These are phyloP conservation scores for Brassica cretica DNA, from an alignment of 345 rosid genomes.

Conservation along the genomic window DNA sequence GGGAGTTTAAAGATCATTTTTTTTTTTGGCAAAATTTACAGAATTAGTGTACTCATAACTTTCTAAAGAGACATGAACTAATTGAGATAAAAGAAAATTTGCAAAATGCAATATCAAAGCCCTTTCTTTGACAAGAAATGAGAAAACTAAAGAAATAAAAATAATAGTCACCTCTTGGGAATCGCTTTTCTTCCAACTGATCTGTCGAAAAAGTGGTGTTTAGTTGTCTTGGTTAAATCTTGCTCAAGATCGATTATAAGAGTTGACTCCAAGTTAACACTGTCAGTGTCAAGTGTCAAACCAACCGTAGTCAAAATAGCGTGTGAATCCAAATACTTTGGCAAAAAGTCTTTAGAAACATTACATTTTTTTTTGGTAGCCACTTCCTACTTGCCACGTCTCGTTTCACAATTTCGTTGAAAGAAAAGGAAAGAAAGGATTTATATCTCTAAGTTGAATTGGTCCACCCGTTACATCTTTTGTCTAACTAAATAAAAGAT, in stretches of 20 bases:
- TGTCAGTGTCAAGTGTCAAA: neutral
- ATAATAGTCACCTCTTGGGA: neutral
- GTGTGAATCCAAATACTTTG: neutral
- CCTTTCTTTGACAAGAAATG: neutral
- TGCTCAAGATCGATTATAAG: neutral
- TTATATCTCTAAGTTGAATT: neutral
- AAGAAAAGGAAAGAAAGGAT: neutral
- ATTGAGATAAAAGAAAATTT: neutral
- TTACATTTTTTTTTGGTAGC: neutral
- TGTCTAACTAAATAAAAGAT: neutral
- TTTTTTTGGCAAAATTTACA: neutral
- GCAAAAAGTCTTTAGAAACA: neutral
- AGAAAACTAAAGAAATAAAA: neutral
- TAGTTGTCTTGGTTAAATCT: neutral
- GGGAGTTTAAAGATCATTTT: too few relatives aligned
- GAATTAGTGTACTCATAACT: neutral
- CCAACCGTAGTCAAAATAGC: neutral
- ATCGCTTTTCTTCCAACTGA: neutral
- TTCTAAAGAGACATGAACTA: neutral
- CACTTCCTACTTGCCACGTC: neutral
- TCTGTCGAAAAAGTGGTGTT: neutral
- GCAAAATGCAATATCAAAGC: neutral
- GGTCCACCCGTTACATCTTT: neutral
- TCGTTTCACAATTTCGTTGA: neutral
- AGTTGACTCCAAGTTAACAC: constrained; percentile 1